A percentile compares a stretch with the other conserved stretches of the same genome.
These are phyloP conservation scores for Anethum foeniculum DNA, from an alignment of 140 eudicot genomes.

Conservation along the genomic window DNA sequence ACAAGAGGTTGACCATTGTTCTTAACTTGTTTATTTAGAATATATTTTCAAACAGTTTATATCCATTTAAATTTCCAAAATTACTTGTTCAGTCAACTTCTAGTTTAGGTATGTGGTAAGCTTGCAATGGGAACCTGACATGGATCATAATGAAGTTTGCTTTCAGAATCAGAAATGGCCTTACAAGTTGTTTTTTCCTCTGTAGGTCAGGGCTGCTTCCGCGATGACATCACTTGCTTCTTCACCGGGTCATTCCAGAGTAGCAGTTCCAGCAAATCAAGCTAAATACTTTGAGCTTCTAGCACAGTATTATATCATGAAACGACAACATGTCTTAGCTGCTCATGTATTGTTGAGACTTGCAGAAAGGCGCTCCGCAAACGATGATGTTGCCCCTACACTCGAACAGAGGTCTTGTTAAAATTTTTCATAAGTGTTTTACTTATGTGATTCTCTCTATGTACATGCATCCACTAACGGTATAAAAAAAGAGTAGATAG, in stretches of 20 bases:
- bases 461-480: neutral
- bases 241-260: constrained; percentile 45
- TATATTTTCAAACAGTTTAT: neutral
- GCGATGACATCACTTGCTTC: constrained; percentile 38
- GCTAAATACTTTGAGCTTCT: constrained; percentile 87
- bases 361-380: constrained; percentile 76
- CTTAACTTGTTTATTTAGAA: neutral
- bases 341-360: constrained; percentile 79
- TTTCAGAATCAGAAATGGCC: neutral
- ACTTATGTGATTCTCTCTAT: neutral
- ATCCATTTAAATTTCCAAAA: neutral
- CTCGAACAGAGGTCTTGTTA: constrained; percentile 70
- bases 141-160: neutral
- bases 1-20: constrained; percentile 44
- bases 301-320: constrained; percentile 90
- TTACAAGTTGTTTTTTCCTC: neutral
- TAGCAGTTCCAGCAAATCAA: constrained; percentile 43
- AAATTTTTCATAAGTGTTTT: neutral
- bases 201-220: constrained; percentile 42
- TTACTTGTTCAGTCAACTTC: neutral
- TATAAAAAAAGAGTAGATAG: neutral
- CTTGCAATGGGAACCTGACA: neutral
- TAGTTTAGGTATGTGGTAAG: neutral
- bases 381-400: constrained; percentile 49
- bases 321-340: constrained; percentile 91